Evolutionary conservation across 768 basidiomycete genomes (phyloP).

Genomic region (Hysterangium stoloniferum): DNA sequence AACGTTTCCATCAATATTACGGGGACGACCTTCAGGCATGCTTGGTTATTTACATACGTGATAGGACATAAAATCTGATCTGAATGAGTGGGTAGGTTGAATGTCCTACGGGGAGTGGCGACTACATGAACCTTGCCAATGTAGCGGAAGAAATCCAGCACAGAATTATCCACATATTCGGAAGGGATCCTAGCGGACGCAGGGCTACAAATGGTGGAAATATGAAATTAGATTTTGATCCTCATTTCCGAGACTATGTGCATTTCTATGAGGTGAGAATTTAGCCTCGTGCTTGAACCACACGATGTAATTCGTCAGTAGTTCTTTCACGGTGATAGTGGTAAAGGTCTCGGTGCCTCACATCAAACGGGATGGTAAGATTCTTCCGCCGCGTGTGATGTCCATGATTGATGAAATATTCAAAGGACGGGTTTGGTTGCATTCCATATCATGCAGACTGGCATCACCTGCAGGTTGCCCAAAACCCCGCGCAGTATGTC

Average conservation of each 20-base stretch:
- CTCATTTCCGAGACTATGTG: slow-evolving; percentile 94
- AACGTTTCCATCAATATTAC: slow-evolving; percentile 97
- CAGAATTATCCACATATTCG: slow-evolving; percentile 97
- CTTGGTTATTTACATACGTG: neutral
- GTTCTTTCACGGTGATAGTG: slow-evolving; percentile 95
- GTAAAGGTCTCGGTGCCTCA: slow-evolving; percentile 89
- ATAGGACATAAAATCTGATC: neutral
- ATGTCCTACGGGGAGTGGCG: slow-evolving; percentile 95
- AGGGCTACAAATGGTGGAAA: slow-evolving; percentile 91
- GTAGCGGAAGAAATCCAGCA: slow-evolving; percentile 99
- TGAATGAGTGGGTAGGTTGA: slow-evolving; percentile 47
- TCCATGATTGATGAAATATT: neutral
- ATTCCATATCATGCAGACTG: slow-evolving; percentile 87
- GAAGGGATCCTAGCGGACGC: slow-evolving; percentile 79
- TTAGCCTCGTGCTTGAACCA: neutral
- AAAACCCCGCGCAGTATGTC: slow-evolving; percentile 87
- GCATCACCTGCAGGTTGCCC: slow-evolving; percentile 80
- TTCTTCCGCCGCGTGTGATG: neutral
- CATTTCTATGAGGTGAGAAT: slow-evolving; percentile 85
- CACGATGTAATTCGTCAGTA: slow-evolving; percentile 24
- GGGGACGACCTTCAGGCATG: slow-evolving; percentile 74
- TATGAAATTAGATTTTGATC: slow-evolving; percentile 79
- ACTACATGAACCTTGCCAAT: slow-evolving; percentile 89
- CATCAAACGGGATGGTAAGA: slow-evolving; percentile 95
- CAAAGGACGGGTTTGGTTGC: slow-evolving; percentile 81